phyloP scores from a whole-genome alignment of 805 yeast genomes.

The Zygotorulaspora danielsina region DNA sequence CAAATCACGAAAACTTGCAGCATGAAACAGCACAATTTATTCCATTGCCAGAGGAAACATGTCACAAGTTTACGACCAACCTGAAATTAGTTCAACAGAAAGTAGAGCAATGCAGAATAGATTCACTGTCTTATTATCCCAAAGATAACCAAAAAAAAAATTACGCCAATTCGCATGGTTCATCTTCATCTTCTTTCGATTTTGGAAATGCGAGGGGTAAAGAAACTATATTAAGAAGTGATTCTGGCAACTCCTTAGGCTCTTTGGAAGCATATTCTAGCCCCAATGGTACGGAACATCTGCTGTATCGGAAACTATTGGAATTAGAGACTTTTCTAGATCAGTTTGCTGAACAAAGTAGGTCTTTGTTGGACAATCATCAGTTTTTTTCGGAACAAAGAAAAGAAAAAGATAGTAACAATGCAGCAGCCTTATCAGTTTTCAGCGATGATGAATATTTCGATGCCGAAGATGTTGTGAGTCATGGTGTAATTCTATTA shows the following conservation, averaged over 20 bases:
- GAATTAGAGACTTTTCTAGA: conserved; percentile 25
- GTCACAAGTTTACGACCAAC: conserved; percentile 19
- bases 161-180: conserved; percentile 3
- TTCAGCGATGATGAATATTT: conserved; percentile 50
- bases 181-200: conserved; percentile 21
- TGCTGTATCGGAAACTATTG: conserved; percentile 22
- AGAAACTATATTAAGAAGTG: conserved; percentile 3
- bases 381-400: conserved; percentile 13
- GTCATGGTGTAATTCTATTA: conserved; percentile 54
- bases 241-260: conserved; percentile 10
- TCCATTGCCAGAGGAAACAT: conserved; percentile 23
- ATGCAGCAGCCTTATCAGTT: conserved; percentile 21
- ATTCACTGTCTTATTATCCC: conserved; percentile 22
- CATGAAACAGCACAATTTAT: conserved; percentile 3
- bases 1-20: conserved; percentile 1
- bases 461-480: conserved; percentile 61
- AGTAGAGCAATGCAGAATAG: conserved; percentile 28
- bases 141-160: conserved; percentile 4
- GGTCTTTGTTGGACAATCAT: conserved; percentile 20
- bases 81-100: conserved; percentile 26
- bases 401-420: conserved; percentile 8
- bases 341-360: conserved; percentile 24
- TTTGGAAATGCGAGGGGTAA: neutral
- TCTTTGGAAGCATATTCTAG: conserved; percentile 2
- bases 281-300: conserved; percentile 16